These are phyloP conservation scores for Talaromyces verruculosus DNA, from an alignment of 2,329 filamentous ascomycete genomes.

Conservation along the genomic window DNA sequence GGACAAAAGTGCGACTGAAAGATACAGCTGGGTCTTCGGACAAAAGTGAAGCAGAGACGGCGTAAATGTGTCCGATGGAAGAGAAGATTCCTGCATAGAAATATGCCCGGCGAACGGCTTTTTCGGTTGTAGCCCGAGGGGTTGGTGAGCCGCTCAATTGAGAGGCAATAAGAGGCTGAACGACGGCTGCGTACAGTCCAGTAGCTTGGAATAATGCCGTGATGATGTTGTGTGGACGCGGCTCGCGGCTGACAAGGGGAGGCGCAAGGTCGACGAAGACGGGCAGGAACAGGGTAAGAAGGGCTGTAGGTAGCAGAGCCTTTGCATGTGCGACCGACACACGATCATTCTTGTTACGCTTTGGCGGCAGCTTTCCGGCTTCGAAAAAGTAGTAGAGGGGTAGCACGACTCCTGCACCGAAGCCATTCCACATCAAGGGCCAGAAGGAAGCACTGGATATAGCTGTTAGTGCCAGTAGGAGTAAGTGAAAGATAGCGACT, in stretches of 20 bases:
- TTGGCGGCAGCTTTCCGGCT: neutral
- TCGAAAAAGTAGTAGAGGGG: neutral
- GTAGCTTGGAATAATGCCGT: neutral
- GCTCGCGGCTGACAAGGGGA: neutral
- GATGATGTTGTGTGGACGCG: neutral
- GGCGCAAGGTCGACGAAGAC: neutral
- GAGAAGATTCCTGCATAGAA: slow-evolving; percentile 1
- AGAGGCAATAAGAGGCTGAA: neutral
- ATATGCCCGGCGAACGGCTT: slow-evolving; percentile 2
- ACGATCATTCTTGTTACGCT: neutral
- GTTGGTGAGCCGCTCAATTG: neutral
- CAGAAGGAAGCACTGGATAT: neutral
- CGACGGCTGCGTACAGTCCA: neutral
- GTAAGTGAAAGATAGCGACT: neutral
- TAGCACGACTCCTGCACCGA: neutral
- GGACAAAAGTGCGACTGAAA: neutral
- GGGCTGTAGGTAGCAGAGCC: neutral
- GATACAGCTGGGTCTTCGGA: neutral
- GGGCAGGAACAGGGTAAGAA: neutral
- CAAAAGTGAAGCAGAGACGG: neutral
- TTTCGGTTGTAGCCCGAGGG: neutral
- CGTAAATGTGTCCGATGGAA: slow-evolving; percentile 3
- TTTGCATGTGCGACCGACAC: neutral
- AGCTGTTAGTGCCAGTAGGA: neutral
- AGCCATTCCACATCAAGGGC: slow-evolving; percentile 1